Evolutionary conservation across 257 asterid species (phyloP).

Genomic region (Lycium ferocissimum): DNA sequence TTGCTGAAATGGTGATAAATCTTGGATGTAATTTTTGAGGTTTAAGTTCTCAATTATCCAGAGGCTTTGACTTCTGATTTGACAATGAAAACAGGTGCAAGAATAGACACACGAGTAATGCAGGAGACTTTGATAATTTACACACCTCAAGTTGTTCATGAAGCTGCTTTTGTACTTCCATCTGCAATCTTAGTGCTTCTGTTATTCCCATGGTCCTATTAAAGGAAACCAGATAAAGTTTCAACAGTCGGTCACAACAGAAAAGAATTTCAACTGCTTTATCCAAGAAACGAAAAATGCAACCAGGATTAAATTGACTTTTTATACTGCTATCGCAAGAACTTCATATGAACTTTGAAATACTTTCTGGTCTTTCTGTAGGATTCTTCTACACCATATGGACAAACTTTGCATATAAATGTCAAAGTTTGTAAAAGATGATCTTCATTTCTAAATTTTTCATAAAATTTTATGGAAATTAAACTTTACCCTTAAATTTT

Average conservation of each 20-base stretch:
- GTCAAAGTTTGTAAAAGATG: neutral
- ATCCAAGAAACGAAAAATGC: neutral
- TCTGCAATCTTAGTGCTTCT: slow-evolving; percentile 81
- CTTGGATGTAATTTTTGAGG: neutral
- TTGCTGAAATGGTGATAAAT: neutral
- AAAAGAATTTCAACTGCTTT: neutral
- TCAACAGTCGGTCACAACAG: neutral
- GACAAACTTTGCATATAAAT: neutral
- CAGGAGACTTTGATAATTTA: slow-evolving; percentile 16
- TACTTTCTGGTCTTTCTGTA: neutral
- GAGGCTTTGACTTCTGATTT: neutral
- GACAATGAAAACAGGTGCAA: neutral
- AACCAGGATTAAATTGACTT: neutral
- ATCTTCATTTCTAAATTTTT: neutral
- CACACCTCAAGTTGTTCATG: slow-evolving; percentile 93
- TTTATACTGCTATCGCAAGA: neutral
- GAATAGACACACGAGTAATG: neutral
- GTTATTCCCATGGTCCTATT: slow-evolving; percentile 78
- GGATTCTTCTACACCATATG: neutral
- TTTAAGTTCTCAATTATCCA: neutral
- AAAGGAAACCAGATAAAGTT: slow-evolving; percentile 18
- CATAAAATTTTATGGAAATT: neutral
- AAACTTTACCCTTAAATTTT: neutral
- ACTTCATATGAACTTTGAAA: neutral
- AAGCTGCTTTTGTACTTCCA: slow-evolving; percentile 93